Evolutionary conservation across 2,329 filamentous ascomycete species (phyloP), one percentile per base, ranked within the genome.

Genomic region (Talaromyces sp.): DNA sequence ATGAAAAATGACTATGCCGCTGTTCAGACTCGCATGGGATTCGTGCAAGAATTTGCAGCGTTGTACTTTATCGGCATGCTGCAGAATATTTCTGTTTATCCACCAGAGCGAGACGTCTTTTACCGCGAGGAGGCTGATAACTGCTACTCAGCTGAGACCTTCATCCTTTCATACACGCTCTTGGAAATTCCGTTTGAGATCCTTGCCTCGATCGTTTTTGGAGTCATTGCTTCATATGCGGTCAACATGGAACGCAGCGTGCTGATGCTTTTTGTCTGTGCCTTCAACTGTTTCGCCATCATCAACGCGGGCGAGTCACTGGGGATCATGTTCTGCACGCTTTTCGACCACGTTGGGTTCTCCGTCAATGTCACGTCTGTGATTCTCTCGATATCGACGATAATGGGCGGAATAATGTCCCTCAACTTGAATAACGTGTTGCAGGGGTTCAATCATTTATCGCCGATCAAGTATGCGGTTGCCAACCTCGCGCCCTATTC

Each of bases 321-420:
- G 0, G 89, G 89, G 0, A 91, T 93, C 69, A 86, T 91, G 76
- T 92, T 92, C 78, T 91, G 91, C 75, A 91, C 89, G 0, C 75
- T 92, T 9, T 89, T 91, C 70, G 76, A 77, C 35, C 89, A 92
- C 69, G 89, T 88, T 0, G 89, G 89, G 1, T 92, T 92, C 70
- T 88, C 89, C 0, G 84, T 92, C 61, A 91, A 90, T 66, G 75
- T 90, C 59, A 90, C 88, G 64, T 86, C 83, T 0, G 82, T 90
- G 49, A 79, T 92, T 19, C 78, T 93, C 3, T 86, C 85, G 0
- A 82, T 93, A 8, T 86, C 88, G 0, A 87, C 88, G 66, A 83
- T 86, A 68, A 89, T 92, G 81, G 83, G 84, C 0, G 89, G 89
- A 0, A 79, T 91, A 35, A 82, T 92, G 72, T 89, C 85, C 60